phyloP scores from a whole-genome alignment of 768 basidiomycete species.

The Kwoniella newhampshirensis region DNA sequence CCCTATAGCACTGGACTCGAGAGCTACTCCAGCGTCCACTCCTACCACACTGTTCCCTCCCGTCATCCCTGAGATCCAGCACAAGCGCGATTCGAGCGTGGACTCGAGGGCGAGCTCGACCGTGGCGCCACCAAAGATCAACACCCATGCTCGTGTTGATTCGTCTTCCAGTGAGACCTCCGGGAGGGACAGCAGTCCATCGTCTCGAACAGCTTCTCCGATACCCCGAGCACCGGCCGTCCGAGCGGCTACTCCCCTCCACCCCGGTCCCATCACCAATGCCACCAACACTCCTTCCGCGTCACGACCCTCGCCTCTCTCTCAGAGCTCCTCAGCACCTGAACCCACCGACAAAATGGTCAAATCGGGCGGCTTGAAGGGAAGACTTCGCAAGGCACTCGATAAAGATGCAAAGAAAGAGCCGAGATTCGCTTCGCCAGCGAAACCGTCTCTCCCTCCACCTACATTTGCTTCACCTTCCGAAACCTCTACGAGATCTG shows the following conservation, averaged over 20 bases:
- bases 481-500: slow-evolving; percentile 42
- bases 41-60: slow-evolving; percentile 1
- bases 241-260: slow-evolving; percentile 39
- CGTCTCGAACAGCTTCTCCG: slow-evolving; percentile 11
- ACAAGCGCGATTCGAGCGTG: not conserved
- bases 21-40: slow-evolving; percentile 2
- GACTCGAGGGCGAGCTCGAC: not conserved
- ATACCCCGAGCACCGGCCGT: slow-evolving; percentile 30
- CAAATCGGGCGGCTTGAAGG: slow-evolving; percentile 67
- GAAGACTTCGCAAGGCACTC: slow-evolving; percentile 70
- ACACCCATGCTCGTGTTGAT: slow-evolving; percentile 5
- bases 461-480: slow-evolving; percentile 37
- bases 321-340: slow-evolving; percentile 63
- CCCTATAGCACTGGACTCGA: not conserved
- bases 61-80: not conserved
- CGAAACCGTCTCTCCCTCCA: slow-evolving; percentile 24
- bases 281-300: slow-evolving; percentile 36
- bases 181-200: not conserved
- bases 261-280: slow-evolving; percentile 50
- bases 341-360: slow-evolving; percentile 47
- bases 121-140: slow-evolving; percentile 8
- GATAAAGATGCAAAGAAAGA: slow-evolving; percentile 31
- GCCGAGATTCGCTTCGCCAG: slow-evolving; percentile 24
- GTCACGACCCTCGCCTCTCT: slow-evolving; percentile 61
- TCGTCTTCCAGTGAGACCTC: slow-evolving; percentile 18